phyloP scores from a whole-genome alignment of 225 moss, liverwort and hornwort species.

The Polytrichum formosum region DNA sequence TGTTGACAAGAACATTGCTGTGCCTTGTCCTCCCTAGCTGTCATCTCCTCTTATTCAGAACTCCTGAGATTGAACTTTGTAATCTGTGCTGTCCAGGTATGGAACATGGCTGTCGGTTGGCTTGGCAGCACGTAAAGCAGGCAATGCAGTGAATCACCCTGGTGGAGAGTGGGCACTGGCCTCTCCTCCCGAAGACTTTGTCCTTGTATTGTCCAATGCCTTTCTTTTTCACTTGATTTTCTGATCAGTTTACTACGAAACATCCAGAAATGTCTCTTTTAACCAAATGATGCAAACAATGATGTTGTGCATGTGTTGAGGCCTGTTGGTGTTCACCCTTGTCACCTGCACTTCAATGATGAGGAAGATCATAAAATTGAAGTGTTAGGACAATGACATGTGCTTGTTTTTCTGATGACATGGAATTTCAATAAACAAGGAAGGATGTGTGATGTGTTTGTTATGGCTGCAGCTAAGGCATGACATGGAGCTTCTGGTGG shows the following conservation, averaged over 20 bases:
- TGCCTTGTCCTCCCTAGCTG: neutral
- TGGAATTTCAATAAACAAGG: neutral
- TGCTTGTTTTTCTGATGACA: no score
- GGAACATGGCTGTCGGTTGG: constrained; percentile 82
- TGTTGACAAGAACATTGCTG: neutral
- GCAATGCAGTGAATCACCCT: constrained; percentile 44
- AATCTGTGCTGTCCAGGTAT: constrained; percentile 40
- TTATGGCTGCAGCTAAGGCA: constrained; percentile 62
- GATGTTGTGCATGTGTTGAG: no score
- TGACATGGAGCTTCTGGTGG: constrained; percentile 69
- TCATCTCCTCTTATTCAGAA: constrained; percentile 16
- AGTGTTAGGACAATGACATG: no score
- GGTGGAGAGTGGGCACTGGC: constrained; percentile 71
- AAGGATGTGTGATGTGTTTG: constrained; percentile 12
- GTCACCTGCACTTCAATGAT: no score
- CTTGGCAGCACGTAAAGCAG: constrained; percentile 64
- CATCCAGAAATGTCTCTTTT: no score
- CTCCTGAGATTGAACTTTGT: constrained; percentile 2
- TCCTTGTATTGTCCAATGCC: constrained; percentile 46
- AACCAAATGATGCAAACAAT: no score
- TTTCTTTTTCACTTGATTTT: neutral
- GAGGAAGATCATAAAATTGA: no score
- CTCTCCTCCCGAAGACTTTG: constrained; percentile 80
- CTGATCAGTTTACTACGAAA: neutral
- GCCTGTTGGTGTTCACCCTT: no score